Evolutionary conservation across 176 grass and related monocot genomes (phyloP).

Genomic region (Chloris gayana): DNA sequence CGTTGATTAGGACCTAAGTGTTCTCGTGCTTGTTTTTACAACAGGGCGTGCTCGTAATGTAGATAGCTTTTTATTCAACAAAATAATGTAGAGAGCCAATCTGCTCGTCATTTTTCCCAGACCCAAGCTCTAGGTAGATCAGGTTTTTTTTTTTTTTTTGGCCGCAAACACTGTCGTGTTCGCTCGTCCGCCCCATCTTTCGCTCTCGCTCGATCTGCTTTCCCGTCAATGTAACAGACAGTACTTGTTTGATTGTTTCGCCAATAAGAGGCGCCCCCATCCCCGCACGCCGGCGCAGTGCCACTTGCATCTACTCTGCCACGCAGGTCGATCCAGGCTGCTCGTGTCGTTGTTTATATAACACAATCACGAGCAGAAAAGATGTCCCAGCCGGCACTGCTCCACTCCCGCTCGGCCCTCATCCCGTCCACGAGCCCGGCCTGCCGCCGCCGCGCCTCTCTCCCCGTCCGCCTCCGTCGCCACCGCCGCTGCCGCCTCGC

Average conservation of each 20-base stretch:
- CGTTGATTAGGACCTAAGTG: too few relatives aligned
- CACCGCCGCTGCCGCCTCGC: background rate
- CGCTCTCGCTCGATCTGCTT: background rate
- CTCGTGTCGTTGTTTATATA: slow-evolving; percentile 10
- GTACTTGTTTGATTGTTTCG: too few relatives aligned
- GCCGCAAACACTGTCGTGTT: background rate
- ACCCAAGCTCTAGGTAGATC: background rate
- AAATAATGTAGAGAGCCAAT: too few relatives aligned
- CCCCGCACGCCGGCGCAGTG: background rate
- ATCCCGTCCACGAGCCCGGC: background rate
- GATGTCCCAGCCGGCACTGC: slow-evolving; percentile 40
- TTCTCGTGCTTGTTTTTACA: too few relatives aligned
- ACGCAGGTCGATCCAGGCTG: background rate
- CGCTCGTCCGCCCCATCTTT: background rate
- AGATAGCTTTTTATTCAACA: too few relatives aligned
- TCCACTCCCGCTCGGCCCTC: slow-evolving; percentile 19
- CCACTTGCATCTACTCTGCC: background rate
- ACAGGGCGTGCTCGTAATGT: too few relatives aligned
- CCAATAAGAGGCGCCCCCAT: background rate
- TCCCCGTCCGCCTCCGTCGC: background rate
- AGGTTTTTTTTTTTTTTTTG: too few relatives aligned
- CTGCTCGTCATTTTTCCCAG: background rate
- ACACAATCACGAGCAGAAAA: background rate
- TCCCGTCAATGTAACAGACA: too few relatives aligned
- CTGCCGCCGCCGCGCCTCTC: background rate